Evolutionary conservation across 1,139 yeast species (phyloP).

Genomic region (Suhomyces chickasaworum): DNA sequence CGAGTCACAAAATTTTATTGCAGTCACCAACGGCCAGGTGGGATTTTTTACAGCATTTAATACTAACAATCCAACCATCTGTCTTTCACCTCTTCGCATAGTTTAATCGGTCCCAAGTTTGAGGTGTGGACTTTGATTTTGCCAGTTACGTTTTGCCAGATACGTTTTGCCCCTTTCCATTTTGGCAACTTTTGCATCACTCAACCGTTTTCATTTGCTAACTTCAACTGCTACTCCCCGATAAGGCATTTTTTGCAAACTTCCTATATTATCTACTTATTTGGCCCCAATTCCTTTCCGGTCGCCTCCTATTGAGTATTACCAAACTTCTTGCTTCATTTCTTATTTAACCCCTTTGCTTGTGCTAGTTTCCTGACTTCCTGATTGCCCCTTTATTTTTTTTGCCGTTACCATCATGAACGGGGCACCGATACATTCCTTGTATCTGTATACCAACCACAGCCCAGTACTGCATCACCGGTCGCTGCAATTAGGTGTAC

Average conservation of each 20-base stretch:
- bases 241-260: conserved; percentile 3
- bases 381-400: conserved; percentile 11
- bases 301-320: not conserved
- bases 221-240: conserved; percentile 1
- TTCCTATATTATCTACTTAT: not conserved
- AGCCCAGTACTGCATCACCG: conserved; percentile 12
- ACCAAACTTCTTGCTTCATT: not conserved
- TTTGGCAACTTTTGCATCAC: not conserved
- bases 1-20: conserved; percentile 16
- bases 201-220: not conserved
- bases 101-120: not conserved
- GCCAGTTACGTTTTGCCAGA: not conserved
- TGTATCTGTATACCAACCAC: conserved; percentile 16
- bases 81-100: not conserved
- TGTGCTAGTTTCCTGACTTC: not conserved
- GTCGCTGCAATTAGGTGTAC: conserved; percentile 3
- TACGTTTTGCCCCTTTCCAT: not conserved
- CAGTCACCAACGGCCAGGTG: conserved; percentile 17
- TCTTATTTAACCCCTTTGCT: not conserved
- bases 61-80: not conserved
- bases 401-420: conserved; percentile 17
- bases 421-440: conserved; percentile 19
- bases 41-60: conserved; percentile 15
- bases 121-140: not conserved
- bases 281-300: not conserved